A percentile compares a stretch with the other conserved stretches of the same genome.
These are phyloP conservation scores for Allium cepa DNA, from an alignment of 106 monocot genomes.

Conservation along the genomic window DNA sequence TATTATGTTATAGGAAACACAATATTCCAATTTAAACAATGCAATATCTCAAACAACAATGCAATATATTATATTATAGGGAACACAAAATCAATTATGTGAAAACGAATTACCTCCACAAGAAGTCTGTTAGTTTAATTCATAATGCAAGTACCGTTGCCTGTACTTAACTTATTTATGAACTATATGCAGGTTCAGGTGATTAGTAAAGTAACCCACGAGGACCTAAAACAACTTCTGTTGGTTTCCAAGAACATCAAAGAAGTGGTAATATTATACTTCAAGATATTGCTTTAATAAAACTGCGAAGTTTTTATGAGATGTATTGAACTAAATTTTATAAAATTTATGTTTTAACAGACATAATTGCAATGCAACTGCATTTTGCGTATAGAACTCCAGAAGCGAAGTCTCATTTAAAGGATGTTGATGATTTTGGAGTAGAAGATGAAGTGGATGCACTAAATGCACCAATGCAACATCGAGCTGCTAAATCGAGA, in stretches of 20 bases:
- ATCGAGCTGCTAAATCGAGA: background rate
- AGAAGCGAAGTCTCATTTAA: background rate
- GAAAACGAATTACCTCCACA: too few relatives aligned
- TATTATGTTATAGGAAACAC: too few relatives aligned
- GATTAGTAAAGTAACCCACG: background rate
- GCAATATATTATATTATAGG: too few relatives aligned
- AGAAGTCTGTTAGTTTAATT: too few relatives aligned
- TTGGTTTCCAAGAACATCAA: background rate
- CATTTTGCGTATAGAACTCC: background rate
- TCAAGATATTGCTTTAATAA: background rate
- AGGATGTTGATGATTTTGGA: background rate
- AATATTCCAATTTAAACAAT: too few relatives aligned
- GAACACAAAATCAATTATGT: too few relatives aligned
- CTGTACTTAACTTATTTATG: too few relatives aligned
- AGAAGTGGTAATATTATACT: background rate
- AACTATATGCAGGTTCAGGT: background rate
- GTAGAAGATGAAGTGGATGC: background rate
- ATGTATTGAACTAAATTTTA: background rate
- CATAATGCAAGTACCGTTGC: too few relatives aligned
- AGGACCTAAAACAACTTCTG: background rate
- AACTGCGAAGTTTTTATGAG: background rate
- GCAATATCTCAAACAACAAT: too few relatives aligned
- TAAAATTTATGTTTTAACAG: background rate
- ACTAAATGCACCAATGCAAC: background rate
- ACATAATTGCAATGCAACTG: background rate